phyloP scores from a whole-genome alignment of 306 rosid species.

The Boehmeria nivea region DNA sequence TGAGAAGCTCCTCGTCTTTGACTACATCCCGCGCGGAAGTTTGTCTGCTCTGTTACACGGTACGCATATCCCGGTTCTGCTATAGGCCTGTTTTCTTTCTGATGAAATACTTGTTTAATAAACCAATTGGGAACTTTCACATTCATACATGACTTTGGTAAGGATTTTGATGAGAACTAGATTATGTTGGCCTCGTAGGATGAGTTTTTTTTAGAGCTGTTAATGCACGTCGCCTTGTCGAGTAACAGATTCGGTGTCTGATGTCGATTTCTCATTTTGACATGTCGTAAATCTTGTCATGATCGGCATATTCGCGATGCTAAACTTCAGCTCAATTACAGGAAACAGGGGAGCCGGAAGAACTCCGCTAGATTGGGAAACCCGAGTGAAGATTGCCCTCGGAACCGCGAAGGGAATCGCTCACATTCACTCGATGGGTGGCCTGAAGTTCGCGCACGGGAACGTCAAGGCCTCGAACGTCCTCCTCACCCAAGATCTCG shows the following conservation, averaged over 20 bases:
- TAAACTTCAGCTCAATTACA: slow-evolving; percentile 10
- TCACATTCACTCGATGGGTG: slow-evolving; percentile 72
- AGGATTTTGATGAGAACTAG: neutral
- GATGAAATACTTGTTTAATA: neutral
- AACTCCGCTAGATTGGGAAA: slow-evolving; percentile 72
- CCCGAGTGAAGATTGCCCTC: slow-evolving; percentile 67
- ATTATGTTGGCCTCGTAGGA: too few species aligned
- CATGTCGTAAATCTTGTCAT: too few species aligned
- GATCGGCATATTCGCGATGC: too few species aligned
- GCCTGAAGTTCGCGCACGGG: slow-evolving; percentile 83
- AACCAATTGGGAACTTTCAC: neutral
- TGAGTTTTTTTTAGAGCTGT: too few species aligned
- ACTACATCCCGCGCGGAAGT: slow-evolving; percentile 50
- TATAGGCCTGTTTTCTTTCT: slow-evolving; percentile 7
- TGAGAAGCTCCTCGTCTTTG: slow-evolving; percentile 64
- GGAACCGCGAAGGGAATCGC: slow-evolving; percentile 82
- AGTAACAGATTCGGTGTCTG: too few species aligned
- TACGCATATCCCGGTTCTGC: slow-evolving; percentile 21
- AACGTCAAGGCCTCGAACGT: slow-evolving; percentile 86
- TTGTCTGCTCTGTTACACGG: slow-evolving; percentile 62
- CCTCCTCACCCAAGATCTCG: slow-evolving; percentile 66
- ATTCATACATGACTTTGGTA: neutral
- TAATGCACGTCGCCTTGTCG: too few species aligned
- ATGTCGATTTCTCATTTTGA: too few species aligned
- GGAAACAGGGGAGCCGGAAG: slow-evolving; percentile 67